These are phyloP conservation scores for Saccharum hybrid DNA, from an alignment of 202 grass and related monocot genomes.

Conservation along the genomic window DNA sequence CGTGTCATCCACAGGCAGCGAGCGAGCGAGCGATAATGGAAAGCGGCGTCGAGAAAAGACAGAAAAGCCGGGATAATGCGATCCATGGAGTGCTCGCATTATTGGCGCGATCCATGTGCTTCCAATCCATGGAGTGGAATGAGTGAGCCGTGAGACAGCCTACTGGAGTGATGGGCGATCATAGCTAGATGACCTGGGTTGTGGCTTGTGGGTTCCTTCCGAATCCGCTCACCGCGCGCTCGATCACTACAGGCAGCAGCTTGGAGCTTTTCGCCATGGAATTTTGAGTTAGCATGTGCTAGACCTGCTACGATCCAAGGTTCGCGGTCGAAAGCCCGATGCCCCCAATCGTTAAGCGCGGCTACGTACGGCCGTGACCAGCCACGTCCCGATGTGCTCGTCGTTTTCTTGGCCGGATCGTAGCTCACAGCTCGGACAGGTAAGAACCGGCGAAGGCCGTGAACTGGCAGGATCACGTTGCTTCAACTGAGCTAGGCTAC, in stretches of 20 bases:
- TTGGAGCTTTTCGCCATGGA: too few relatives aligned
- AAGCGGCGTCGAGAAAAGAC: background rate
- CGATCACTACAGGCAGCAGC: too few relatives aligned
- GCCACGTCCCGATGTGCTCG: background rate
- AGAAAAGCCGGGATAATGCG: background rate
- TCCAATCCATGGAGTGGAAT: background rate
- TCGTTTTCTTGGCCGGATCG: constrained; percentile 11
- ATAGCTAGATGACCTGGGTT: too few relatives aligned
- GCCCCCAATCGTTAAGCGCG: too few relatives aligned
- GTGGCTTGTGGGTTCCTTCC: background rate
- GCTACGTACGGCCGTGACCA: too few relatives aligned
- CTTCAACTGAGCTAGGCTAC: too few relatives aligned
- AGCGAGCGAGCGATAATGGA: background rate
- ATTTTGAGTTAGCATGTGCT: too few relatives aligned
- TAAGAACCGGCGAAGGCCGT: background rate
- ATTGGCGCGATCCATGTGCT: background rate
- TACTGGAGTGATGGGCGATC: constrained; percentile 25
- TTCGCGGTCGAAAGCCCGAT: too few relatives aligned
- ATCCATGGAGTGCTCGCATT: background rate
- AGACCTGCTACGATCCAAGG: too few relatives aligned
- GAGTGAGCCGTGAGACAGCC: background rate
- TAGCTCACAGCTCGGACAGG: constrained; percentile 30
- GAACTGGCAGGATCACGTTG: background rate
- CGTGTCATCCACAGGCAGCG: background rate
- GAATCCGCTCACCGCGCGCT: too few relatives aligned